Conservation (phyloP, 495 filamentous ascomycete genomes). For the Penicillium desertorum region DNA sequence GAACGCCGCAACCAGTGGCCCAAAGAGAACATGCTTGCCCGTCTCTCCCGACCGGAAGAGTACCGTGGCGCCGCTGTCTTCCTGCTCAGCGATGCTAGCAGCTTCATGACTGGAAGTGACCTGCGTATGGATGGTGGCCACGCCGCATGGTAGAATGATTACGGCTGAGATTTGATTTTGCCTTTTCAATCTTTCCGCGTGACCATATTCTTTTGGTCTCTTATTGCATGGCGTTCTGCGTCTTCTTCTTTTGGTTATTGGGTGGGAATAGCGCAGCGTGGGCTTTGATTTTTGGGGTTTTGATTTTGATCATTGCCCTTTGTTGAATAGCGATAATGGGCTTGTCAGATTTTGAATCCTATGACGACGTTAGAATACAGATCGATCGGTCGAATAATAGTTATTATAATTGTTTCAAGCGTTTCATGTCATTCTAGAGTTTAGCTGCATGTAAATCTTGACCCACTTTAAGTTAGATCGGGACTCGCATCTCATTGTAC, state of each 20-base stretch:
- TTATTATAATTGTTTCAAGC: neutral
- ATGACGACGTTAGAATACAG: conserved; percentile 25
- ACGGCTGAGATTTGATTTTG: neutral
- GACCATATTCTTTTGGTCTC: conserved; percentile 12
- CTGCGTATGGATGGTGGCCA: conserved; percentile 82
- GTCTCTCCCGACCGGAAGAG: conserved; percentile 75
- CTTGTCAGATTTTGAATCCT: neutral
- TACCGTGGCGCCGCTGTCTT: conserved; percentile 82
- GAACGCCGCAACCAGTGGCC: conserved; percentile 78
- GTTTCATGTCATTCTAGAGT: conserved; percentile 6
- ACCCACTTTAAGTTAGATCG: conserved; percentile 23
- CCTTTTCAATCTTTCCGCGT: conserved; percentile 6
- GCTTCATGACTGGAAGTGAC: conserved; percentile 83
- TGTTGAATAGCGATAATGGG: conserved; percentile 1
- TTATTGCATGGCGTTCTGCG: conserved; percentile 30
- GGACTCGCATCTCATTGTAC: conserved; percentile 5
- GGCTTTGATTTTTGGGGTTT: conserved; percentile 1
- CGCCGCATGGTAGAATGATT: conserved; percentile 63
- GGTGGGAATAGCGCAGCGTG: conserved; percentile 15
- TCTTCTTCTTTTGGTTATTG: neutral
- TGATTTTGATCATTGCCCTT: conserved; percentile 4
- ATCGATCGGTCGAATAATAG: conserved; percentile 22
- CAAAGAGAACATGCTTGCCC: conserved; percentile 83
- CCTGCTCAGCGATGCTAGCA: conserved; percentile 80
- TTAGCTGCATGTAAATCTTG: conserved; percentile 22